Base-by-base conservation (phyloP, 257 asterid species). In the Capsicum pubescens region DNA sequence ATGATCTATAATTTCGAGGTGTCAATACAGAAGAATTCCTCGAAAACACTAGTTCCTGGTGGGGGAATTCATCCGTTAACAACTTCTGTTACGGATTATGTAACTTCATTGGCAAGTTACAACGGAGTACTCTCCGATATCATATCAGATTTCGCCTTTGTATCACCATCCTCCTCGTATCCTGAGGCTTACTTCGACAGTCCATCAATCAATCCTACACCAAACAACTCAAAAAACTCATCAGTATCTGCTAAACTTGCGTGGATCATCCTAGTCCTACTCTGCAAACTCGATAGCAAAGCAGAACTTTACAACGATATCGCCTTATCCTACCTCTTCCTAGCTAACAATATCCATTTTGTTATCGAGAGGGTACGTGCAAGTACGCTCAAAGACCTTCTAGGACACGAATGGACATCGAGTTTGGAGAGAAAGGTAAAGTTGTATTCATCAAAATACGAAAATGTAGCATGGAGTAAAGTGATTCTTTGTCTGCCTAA, bases 211-310 rank as follows among this genome's bases (percentile, higher is more conserved):
- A 36, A 68, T 5, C 32, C 32, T 26, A 26, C 32, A 26, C 32
- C 87, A 84, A 57, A 55, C 55, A 9, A 76, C 89, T n/a, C 32
- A 26, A 1, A 67, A 35, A 83, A 66, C 66, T 88, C 96, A 44
- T 89, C 88, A 10, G 87, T 89, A 14, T 84, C 92, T 10, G 82
- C 82, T 56, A 90, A 89, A 55, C 89, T 91, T 42, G 97, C 95
- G 35, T 92, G 97, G 96, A 88, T 93, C 84, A 42, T 93, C 44
- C 92, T 94, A 6, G 88, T 89, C 35, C 95, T 94, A 11, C 94
- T 94, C 46, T 94, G 98, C 89, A 93, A 93, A 74, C 97, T 94
- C 63, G 97, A 94, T 84, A 86, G 86, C 83, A 94, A 91, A 87
- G 89, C 95, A 17, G 85, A 88, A 52, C 70, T 87, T 42, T 94